These are phyloP conservation scores for Talaromyces verruculosus DNA, from an alignment of 2,329 filamentous ascomycete genomes.

Conservation along the genomic window DNA sequence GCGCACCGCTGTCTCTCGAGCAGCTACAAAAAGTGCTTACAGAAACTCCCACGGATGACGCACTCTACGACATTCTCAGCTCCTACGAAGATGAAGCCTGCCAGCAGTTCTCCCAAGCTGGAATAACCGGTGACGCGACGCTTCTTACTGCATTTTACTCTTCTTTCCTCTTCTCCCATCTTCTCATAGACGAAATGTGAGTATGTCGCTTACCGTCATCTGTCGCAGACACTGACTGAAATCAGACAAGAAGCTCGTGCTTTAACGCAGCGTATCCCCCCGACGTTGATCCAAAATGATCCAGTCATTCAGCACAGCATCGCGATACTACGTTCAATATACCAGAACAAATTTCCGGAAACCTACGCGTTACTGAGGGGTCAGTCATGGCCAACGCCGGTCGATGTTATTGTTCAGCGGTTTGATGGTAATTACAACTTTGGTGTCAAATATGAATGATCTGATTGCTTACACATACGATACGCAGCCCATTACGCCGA, in stretches of 20 bases:
- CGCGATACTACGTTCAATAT: slow-evolving; percentile 39
- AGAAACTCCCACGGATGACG: slow-evolving; percentile 32
- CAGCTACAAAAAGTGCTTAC: slow-evolving; percentile 33
- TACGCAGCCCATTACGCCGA: slow-evolving; percentile 39
- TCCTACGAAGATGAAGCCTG: slow-evolving; percentile 39
- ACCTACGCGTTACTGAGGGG: slow-evolving; percentile 39
- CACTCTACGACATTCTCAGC: slow-evolving; percentile 38
- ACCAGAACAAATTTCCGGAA: slow-evolving; percentile 38
- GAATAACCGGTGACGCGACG: slow-evolving; percentile 27
- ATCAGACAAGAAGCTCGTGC: slow-evolving; percentile 41
- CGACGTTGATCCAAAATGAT: slow-evolving; percentile 31
- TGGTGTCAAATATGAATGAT: background rate
- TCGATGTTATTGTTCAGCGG: slow-evolving; percentile 34
- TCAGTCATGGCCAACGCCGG: slow-evolving; percentile 35
- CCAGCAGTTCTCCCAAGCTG: slow-evolving; percentile 29
- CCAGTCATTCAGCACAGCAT: slow-evolving; percentile 37
- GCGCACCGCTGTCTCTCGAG: slow-evolving; percentile 32
- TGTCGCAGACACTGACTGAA: slow-evolving; percentile 11
- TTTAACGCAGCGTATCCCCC: slow-evolving; percentile 39
- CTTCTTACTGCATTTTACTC: slow-evolving; percentile 42
- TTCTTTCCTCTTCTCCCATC: slow-evolving; percentile 41
- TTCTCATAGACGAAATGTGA: slow-evolving; percentile 43
- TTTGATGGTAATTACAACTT: slow-evolving; percentile 37
- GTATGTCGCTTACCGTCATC: slow-evolving; percentile 14
- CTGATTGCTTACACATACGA: background rate